Evolutionary conservation across 2,329 filamentous ascomycete genomes (phyloP).

Genomic region (Penicillium sp.): DNA sequence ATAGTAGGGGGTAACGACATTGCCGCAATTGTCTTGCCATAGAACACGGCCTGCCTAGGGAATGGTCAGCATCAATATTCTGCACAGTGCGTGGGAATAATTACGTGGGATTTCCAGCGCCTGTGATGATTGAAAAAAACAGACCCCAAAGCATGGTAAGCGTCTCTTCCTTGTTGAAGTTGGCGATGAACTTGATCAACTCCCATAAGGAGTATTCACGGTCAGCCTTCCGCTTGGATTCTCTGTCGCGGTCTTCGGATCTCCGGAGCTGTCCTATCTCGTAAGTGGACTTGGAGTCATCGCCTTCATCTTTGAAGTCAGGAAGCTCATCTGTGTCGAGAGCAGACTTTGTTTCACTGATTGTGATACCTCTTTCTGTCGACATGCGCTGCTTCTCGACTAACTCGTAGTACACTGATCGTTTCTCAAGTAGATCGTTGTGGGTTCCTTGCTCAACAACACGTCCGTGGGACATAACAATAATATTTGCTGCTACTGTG

Average conservation of each 20-base stretch:
- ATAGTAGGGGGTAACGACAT: conserved; percentile 15
- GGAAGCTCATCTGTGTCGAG: background rate
- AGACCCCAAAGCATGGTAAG: conserved; percentile 42
- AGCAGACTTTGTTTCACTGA: conserved; percentile 17
- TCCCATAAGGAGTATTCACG: conserved; percentile 62
- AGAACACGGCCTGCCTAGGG: conserved; percentile 74
- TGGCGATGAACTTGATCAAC: conserved; percentile 6
- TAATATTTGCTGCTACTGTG: background rate
- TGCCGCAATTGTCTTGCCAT: conserved; percentile 52
- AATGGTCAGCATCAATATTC: conserved; percentile 36
- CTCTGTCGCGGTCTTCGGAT: conserved; percentile 25
- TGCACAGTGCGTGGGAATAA: conserved; percentile 67
- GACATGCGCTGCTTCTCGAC: background rate
- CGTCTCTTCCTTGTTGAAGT: conserved; percentile 6
- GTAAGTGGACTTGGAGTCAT: background rate
- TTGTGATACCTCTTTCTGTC: conserved; percentile 20
- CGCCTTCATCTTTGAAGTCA: background rate
- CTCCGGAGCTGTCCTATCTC: conserved; percentile 5
- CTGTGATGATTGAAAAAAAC: conserved; percentile 1
- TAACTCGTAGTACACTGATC: background rate
- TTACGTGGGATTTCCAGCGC: conserved; percentile 36
- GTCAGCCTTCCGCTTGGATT: conserved; percentile 28
- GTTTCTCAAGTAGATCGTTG: background rate
- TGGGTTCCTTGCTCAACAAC: background rate
- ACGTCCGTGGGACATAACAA: background rate